These are phyloP conservation scores for Backusella circina DNA, from an alignment of 192 early-diverging fungal species.

Conservation along the genomic window DNA sequence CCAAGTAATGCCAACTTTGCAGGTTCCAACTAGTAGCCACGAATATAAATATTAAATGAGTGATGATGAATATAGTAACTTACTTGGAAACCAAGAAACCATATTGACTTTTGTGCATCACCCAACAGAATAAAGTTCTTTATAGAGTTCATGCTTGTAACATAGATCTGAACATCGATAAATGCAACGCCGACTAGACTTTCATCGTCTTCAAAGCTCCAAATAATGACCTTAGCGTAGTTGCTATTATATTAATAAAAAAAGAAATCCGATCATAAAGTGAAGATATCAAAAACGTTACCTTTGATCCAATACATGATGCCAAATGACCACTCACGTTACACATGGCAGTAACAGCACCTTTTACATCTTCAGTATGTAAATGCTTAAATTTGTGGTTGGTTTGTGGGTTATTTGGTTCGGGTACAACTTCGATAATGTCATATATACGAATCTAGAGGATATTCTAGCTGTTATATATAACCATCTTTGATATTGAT, in stretches of 20 bases:
- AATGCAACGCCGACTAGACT: constrained; percentile 89
- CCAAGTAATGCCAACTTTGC: constrained; percentile 83
- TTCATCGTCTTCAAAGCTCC: constrained; percentile 80
- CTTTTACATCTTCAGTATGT: constrained; percentile 80
- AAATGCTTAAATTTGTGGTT: constrained; percentile 89
- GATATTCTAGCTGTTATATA: no score
- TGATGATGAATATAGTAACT: not conserved
- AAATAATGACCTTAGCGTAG: constrained; percentile 73
- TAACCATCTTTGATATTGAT: no score
- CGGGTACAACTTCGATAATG: constrained; percentile 95
- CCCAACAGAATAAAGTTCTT: constrained; percentile 88
- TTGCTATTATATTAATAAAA: not conserved
- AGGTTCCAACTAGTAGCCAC: constrained; percentile 66
- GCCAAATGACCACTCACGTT: constrained; percentile 83
- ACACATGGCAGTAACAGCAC: constrained; percentile 82
- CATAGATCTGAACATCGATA: constrained; percentile 90
- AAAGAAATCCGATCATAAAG: no score
- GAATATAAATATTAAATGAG: not conserved
- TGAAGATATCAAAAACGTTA: no score
- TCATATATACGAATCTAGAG: constrained; percentile 85
- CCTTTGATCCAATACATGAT: constrained; percentile 85
- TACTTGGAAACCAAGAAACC: constrained; percentile 92
- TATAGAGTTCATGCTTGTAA: constrained; percentile 72
- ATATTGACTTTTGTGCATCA: constrained; percentile 82
- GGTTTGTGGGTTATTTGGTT: constrained; percentile 89